Evolutionary conservation across 441 rosid species (phyloP), one percentile per base, ranked within the genome.

Genomic region (Populus hybrid): DNA sequence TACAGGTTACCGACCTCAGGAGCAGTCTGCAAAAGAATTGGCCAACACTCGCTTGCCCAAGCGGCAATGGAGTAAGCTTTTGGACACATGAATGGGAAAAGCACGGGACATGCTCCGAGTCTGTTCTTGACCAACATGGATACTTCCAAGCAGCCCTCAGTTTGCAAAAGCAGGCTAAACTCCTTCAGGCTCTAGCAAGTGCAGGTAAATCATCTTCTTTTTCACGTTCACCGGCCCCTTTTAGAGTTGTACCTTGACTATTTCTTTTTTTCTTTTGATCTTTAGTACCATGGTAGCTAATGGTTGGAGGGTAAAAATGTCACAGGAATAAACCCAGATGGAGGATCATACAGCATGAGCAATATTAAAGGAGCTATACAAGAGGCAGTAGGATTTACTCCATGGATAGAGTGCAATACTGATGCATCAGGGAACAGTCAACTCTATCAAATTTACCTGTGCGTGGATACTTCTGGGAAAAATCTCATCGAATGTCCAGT

Each of bases 1-100:
- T 74, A 12, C 65, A 94, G 97, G 80, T 92, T 69, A 75, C 88
- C 11, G 92, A 91, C 77, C 82, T 94, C 7, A 64, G 36, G 7
- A 79, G 76, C 30, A 86, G 85, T 26, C 85, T 94, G 94, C 78
- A 75, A 76, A 80, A 53, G 84, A 80, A 78, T 30, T 94, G 98
- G 97, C 97, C 97, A 8, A 84, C 98, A 26, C 83, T 94, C 59
- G 87, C 97, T 12, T 94, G 98, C 67, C 98, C 98, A 5, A 91
- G 94, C 84, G 59, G 80, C 40, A 26, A 67, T 40, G 83, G 83
- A 30, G 23, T 61, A n/a, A 19, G 16, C 16, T 80, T 80, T 12
- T 80, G 98, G 98, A 46, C 88, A 7, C 97, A 94, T 64, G 97
- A 94, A 74, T 94, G 97, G 98, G 84, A 67, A 1, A 94, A 92